These are phyloP conservation scores for Nannizziopsis barbatae DNA, from an alignment of 2,329 filamentous ascomycete genomes.

Conservation along the genomic window DNA sequence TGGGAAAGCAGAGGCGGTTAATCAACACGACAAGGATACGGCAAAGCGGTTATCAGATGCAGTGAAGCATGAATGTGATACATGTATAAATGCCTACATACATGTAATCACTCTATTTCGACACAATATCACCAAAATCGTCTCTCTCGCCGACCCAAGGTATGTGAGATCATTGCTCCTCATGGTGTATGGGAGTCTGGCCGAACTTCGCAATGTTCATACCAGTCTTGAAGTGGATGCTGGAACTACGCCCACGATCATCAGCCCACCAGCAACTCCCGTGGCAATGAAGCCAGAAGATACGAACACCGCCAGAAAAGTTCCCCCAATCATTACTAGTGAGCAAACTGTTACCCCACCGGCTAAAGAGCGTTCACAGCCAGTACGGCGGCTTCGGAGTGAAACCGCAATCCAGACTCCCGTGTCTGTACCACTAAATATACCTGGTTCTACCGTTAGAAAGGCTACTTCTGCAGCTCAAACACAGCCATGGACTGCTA, in stretches of 20 bases:
- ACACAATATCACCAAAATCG: constrained; percentile 40
- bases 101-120: constrained; percentile 41
- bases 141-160: constrained; percentile 45
- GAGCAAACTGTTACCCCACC: constrained; percentile 31
- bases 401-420: constrained; percentile 40
- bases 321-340: constrained; percentile 22
- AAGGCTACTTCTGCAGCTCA: constrained; percentile 24
- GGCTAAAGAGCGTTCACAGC: constrained; percentile 36
- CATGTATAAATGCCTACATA: constrained; percentile 41
- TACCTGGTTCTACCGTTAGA: constrained; percentile 19
- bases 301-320: constrained; percentile 16
- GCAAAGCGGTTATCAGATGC: constrained; percentile 30
- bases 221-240: constrained; percentile 39
- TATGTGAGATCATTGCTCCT: constrained; percentile 50
- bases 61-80: constrained; percentile 38
- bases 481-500: constrained; percentile 15
- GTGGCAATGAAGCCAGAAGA: constrained; percentile 20
- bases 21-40: constrained; percentile 42
- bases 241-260: constrained; percentile 22
- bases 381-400: constrained; percentile 38
- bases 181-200: constrained; percentile 46
- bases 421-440: constrained; percentile 24
- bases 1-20: constrained; percentile 39
- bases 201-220: constrained; percentile 51
- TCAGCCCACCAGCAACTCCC: constrained; percentile 7